Evolutionary conservation across 371 early-diverging fungal genomes (phyloP), one percentile per base, ranked within the genome.

Genomic region (Mortierella sp.): DNA sequence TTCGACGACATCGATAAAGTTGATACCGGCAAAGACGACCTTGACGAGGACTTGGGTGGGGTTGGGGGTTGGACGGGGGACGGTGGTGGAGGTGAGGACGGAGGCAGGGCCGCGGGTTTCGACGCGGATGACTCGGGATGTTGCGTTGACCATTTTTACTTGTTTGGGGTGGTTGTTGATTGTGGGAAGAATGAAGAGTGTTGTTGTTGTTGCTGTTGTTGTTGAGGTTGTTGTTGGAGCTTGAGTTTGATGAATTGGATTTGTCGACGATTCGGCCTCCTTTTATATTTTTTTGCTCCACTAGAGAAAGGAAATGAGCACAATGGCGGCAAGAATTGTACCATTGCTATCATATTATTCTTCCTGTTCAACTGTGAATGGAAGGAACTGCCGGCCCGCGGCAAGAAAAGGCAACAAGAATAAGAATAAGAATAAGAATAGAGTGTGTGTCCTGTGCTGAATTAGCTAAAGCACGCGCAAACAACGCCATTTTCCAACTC

Each of bases 1-100:
- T 76, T 95, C 96, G 84, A 96, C 96, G 0, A 95, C 97, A 85
- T 98, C 98, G 76, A 98, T 97, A 72, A 90, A 97, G 88, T 98
- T 98, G 70, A 98, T 91, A 11, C 98, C 98, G 24, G 92, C 90
- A 74, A 88, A 91, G 12, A 89, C 90, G 87, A 97, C 97, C 79
- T 93, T 91, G 74, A 98, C 93, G 35, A 97, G 88, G 6, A 97
- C 82, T 29, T 92, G 86, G 48, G 91, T 90, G 0, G 91, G 88
- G 48, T 87, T 75, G 1, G 93, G 93, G 14, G 74, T 74, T 0
- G 90, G 89, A 27, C 54, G 55, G 48, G 90, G 90, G 14, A 91
- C 72, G 29, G 91, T 89, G 56, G 84, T 86, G 76, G 90, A 88
- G 27, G 89, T 77, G 48, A 97, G 89, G 14, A 94, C 95, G 4